A percentile compares a stretch with the other conserved stretches of the same genome.
Evolutionary conservation across 2,329 filamentous ascomycete genomes (phyloP).

Genomic region (Xylariomycetidae sp.): DNA sequence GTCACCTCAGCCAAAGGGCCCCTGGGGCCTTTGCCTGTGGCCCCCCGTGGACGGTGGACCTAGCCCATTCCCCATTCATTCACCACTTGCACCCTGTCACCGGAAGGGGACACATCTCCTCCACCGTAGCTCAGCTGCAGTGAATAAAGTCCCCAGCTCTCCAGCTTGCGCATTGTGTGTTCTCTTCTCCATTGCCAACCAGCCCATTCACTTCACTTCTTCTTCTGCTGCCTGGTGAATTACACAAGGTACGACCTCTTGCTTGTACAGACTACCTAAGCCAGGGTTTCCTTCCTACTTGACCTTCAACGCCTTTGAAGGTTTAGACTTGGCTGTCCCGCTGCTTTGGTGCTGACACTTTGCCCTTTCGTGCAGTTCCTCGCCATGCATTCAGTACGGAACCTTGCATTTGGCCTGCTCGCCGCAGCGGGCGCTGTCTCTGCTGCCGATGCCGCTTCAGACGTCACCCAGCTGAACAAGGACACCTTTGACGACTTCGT

Average conservation of each 20-base stretch:
- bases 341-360: no score
- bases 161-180: slow-evolving; percentile 2
- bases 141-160: slow-evolving; percentile 10
- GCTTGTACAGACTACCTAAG: no score
- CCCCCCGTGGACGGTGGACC: no score
- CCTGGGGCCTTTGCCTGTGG: no score
- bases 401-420: slow-evolving; percentile 46
- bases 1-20: no score
- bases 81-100: no score
- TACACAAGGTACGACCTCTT: no score
- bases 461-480: slow-evolving; percentile 79
- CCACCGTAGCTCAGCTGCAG: slow-evolving; percentile 6
- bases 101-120: slow-evolving; percentile 19
- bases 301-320: no score
- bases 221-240: not conserved
- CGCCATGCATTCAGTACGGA: slow-evolving; percentile 25
- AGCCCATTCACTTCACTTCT: not conserved
- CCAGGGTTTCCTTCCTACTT: no score
- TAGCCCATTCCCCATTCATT: slow-evolving; percentile 21
- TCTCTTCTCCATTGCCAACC: slow-evolving; percentile 1
- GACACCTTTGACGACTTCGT: slow-evolving; percentile 86
- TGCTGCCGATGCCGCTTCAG: slow-evolving; percentile 60
- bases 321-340: no score
- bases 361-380: no score
- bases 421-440: slow-evolving; percentile 51